phyloP scores from a whole-genome alignment of 768 basidiomycete species.

The Phanerodontia chrysosporium region DNA sequence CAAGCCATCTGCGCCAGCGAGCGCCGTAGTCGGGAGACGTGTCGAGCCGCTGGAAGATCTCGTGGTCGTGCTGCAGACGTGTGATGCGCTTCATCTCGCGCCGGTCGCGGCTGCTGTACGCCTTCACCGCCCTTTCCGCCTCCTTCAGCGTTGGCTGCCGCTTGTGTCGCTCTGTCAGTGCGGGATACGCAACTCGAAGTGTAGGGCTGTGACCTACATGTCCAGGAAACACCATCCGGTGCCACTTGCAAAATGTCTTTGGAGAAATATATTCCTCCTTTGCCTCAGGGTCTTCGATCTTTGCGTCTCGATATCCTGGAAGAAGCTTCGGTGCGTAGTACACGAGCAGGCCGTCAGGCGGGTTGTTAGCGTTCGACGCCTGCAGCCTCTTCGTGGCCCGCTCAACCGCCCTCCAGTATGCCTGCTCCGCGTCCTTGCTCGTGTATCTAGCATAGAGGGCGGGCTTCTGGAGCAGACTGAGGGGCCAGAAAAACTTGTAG shows the following conservation, averaged over 20 bases:
- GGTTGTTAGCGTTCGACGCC: conserved; percentile 15
- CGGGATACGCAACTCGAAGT: not conserved
- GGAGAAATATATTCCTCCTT: conserved; percentile 29
- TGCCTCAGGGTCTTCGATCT: conserved; percentile 13
- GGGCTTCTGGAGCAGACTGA: not conserved
- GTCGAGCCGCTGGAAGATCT: conserved; percentile 25
- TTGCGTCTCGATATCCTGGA: conserved; percentile 32
- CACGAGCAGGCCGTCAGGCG: conserved; percentile 10
- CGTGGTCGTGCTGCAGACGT: conserved; percentile 33
- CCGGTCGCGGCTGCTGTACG: conserved; percentile 34
- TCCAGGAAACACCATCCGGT: conserved; percentile 39
- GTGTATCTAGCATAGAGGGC: conserved; percentile 1
- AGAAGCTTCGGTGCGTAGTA: conserved; percentile 27
- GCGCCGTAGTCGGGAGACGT: conserved; percentile 28
- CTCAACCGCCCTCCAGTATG: conserved; percentile 16
- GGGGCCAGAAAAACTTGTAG: not conserved
- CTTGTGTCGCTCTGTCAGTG: conserved; percentile 20
- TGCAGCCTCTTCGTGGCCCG: not conserved
- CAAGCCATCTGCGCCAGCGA: conserved; percentile 38
- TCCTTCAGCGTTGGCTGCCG: conserved; percentile 31
- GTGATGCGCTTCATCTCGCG: conserved; percentile 39
- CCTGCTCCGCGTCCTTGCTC: conserved; percentile 10
- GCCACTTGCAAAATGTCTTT: conserved; percentile 41
- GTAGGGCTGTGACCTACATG: conserved; percentile 28
- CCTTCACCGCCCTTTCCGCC: conserved; percentile 30